Base-by-base conservation (phyloP, 2,329 filamentous ascomycete genomes). In the Drechslerella coelobrocha region DNA sequence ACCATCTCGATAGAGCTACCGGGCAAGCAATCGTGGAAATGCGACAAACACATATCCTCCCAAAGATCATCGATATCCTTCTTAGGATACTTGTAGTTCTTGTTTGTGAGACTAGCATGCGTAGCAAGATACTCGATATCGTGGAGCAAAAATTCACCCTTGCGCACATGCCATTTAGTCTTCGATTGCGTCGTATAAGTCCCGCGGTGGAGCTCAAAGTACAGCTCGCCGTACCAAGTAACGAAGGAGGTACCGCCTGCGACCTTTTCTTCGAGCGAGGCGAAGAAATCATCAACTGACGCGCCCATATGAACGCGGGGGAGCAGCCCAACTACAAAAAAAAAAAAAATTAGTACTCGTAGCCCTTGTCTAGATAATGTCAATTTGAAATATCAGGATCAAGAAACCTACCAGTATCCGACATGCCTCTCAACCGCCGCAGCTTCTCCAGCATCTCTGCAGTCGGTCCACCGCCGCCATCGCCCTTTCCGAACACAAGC, bases 171-270 rank as follows among this genome's bases (percentile, higher is more conserved):
- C 75, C 87, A 86, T 82, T 99, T 99, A 82, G 96, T 99, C 81
- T 97, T 96, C 68, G 92, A 89, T 79, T 97, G 93, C 0, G 93
- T 97, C 2, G 94, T 99, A 80, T 97, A 97, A 10, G 93, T 97
- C 57, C 94, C 94, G 69, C 94, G 89, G 78, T 99, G 94, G 52
- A 99, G 85, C 80, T 99, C 94, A 78, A 99, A 96, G 81, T 99
- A 99, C 7, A 99, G 84, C 81, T 99, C 94, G 43, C 94, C 94
- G 78, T 96, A 96, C 94, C 94, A 99, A 0, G 94, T 97, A 23
- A 92, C 90, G 59, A 97, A 88, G 17, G 91, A 84, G 1, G 86
- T 85, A 37, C 78, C 78, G 17, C 78, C 74, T 12, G 74, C 79
- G 26, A 86, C 86, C 80, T 92, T 96, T 79, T 89, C 86, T 78